Base-by-base conservation (phyloP, 345 rosid genomes). In the Cardamine resedifolia region DNA sequence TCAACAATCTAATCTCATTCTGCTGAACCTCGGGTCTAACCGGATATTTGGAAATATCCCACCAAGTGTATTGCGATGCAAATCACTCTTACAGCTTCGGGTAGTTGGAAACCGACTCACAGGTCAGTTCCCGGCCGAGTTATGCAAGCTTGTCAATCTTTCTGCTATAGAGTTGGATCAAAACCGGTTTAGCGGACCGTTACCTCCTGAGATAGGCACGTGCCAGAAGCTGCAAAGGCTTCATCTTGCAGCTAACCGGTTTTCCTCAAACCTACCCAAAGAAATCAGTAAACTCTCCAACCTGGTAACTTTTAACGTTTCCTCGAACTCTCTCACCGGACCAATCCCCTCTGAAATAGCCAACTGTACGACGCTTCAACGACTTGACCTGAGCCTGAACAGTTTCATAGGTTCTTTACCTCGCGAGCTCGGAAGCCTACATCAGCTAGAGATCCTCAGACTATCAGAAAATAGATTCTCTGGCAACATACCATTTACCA, bases 391-490 rank as follows among this genome's bases (percentile, higher is more conserved):
- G 62, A 88, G 93, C 77, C 55, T 51, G 30, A 95, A 95, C 77
- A 76, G 74, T 59, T 95, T 95, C 53, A 64, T 81, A 0, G 90
- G 84, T 48, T 68, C 84, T 70, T 81, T 95, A 58, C 96, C 96
- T 21, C 23, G 53, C n/a, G 90, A 88, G 75, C 81, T 95, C 7
- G 99, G 99, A 49, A 79, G 73, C 74, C 83, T 95, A 77, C 77
- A 59, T 68, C 93, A 88, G 73, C 85, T 95, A 7, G 99, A 95
- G 86, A 84, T 95, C 78, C 90, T 95, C 60, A 81, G 68, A 80
- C 87, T 91, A 65, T 91, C 97, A 0, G 99, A 91, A 27, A 95
- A 90, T 72, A 83, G 78, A 62, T 81, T 95, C 63, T 89, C 99
- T 3, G 96, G 92, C 16, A 39, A 70, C 47, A 84, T 95, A 74